Evolutionary conservation across 106 monocot species (phyloP).

Genomic region (Dioscorea zingiberensis): DNA sequence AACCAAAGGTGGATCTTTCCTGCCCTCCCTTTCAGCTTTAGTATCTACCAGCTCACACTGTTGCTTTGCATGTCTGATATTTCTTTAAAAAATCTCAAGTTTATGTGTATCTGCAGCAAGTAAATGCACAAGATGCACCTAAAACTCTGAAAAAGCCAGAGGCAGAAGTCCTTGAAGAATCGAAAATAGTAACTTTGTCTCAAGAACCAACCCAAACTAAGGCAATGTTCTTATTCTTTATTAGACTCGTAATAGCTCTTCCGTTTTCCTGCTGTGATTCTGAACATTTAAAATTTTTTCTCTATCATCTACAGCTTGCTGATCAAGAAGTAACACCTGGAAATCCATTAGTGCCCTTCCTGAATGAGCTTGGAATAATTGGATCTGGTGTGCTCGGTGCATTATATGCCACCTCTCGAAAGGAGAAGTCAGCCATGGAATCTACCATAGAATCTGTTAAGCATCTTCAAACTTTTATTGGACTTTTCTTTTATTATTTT

Average conservation of each 20-base stretch:
- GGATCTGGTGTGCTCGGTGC: constrained; percentile 77
- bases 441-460: constrained; percentile 64
- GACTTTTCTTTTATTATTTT: background rate
- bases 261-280: background rate
- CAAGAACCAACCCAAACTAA: constrained; percentile 11
- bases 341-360: constrained; percentile 38
- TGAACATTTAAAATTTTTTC: background rate
- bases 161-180: background rate
- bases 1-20: background rate
- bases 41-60: no score
- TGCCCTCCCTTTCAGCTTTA: no score
- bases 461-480: constrained; percentile 1
- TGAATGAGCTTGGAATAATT: constrained; percentile 61
- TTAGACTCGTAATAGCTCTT: background rate
- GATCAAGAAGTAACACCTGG: background rate
- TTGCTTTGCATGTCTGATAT: background rate
- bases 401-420: constrained; percentile 60
- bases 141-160: background rate
- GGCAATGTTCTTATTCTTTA: background rate
- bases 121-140: background rate
- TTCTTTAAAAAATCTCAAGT: background rate
- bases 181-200: constrained; percentile 7
- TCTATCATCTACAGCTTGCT: background rate
- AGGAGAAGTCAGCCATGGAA: constrained; percentile 57
- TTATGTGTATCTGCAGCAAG: background rate